Percentiles rank a stretch among this genome's conserved stretches.
Evolutionary conservation across 2,329 filamentous ascomycete species (phyloP).

Genomic region (Ophiostoma tasmaniense): DNA sequence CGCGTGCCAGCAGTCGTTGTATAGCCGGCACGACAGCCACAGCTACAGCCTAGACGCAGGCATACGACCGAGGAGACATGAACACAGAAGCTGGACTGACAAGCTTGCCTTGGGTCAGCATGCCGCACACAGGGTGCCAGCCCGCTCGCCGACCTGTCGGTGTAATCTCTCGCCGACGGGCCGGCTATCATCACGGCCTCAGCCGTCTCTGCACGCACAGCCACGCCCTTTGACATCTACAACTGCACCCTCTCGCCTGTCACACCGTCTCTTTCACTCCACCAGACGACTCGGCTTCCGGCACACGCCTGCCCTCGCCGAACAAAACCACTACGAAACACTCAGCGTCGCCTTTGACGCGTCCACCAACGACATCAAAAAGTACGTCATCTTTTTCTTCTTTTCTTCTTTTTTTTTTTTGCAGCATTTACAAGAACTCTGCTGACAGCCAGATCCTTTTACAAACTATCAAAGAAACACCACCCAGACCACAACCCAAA

Average conservation of each 20-base stretch:
- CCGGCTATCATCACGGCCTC: constrained; percentile 19
- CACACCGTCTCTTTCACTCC: constrained; percentile 23
- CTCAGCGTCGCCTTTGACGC: constrained; percentile 65
- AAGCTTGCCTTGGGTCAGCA: background rate
- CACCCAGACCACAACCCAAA: constrained; percentile 84
- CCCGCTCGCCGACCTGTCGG: constrained; percentile 11
- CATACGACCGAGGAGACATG: background rate
- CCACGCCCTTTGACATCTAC: background rate
- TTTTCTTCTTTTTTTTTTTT: background rate
- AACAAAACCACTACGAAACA: constrained; percentile 69
- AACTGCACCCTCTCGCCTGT: background rate
- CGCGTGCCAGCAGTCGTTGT: background rate
- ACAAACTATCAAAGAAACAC: constrained; percentile 79
- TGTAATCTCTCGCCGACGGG: background rate
- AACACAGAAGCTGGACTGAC: background rate
- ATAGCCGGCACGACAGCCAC: background rate
- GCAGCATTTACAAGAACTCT: background rate
- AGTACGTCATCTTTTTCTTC: constrained; percentile 36
- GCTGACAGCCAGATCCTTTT: constrained; percentile 56
- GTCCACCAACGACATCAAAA: constrained; percentile 72
- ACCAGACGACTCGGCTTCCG: constrained; percentile 22
- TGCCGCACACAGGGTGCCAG: background rate
- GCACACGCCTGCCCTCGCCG: constrained; percentile 26
- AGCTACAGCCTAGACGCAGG: background rate
- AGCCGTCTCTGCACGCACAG: background rate